Conservation (phyloP, 495 filamentous ascomycete species). For the Viridothelium virens region DNA sequence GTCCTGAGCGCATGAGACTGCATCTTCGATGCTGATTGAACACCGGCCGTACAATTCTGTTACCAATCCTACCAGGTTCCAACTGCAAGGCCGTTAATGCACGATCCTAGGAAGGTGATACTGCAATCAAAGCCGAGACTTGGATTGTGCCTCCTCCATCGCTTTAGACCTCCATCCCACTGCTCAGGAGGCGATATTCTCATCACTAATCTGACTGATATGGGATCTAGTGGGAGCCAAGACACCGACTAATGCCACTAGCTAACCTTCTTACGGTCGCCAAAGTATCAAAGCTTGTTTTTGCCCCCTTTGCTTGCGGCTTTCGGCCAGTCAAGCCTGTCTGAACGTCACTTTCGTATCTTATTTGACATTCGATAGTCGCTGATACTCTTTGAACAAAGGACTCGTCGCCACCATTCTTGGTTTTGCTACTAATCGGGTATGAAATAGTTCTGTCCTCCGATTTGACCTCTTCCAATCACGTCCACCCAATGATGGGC, state of each 20-base stretch:
- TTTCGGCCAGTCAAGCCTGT: neutral
- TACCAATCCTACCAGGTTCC: neutral
- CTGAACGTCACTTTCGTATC: neutral
- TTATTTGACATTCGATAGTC: neutral
- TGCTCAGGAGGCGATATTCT: neutral
- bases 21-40: neutral
- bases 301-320: too few relatives aligned
- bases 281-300: too few relatives aligned
- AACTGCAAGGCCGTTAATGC: neutral
- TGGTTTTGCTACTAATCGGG: too few relatives aligned
- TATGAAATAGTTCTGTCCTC: neutral
- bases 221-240: too few relatives aligned
- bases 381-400: neutral
- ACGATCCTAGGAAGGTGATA: neutral
- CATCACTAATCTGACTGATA: neutral
- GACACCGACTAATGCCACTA: too few relatives aligned
- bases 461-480: neutral
- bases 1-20: neutral
- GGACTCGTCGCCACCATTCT: too few relatives aligned
- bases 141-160: neutral
- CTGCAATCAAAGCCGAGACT: slow-evolving; percentile 1
- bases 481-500: neutral
- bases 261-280: too few relatives aligned
- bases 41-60: neutral
- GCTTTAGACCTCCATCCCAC: neutral